Conservation (phyloP, 768 basidiomycete species). For the Naganishia friedmannii region DNA sequence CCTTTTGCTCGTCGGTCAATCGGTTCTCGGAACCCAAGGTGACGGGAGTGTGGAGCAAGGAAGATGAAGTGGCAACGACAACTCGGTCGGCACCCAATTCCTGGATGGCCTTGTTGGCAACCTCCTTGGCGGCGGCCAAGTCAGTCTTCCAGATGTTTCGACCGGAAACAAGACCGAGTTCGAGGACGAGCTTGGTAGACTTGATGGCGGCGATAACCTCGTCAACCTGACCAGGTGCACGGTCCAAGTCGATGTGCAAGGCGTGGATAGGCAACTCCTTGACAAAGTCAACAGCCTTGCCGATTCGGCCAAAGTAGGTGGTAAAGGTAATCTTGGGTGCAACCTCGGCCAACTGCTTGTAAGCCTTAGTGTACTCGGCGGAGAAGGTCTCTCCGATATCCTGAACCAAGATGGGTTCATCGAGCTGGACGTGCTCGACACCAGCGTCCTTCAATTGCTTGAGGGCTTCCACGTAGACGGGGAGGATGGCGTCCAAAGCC, state of each 20-base stretch:
- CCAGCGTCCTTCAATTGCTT: constrained; percentile 87
- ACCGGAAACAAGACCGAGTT: constrained; percentile 92
- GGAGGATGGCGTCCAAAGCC: constrained; percentile 81
- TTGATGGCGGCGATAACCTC: constrained; percentile 77
- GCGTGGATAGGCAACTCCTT: constrained; percentile 88
- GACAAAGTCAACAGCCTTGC: constrained; percentile 79
- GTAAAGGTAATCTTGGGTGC: constrained; percentile 89
- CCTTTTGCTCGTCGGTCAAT: constrained; percentile 80
- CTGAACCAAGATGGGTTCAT: constrained; percentile 93
- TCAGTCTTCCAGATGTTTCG: constrained; percentile 99
- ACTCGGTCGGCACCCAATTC: constrained; percentile 76
- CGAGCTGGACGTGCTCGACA: constrained; percentile 90
- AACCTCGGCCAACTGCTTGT: constrained; percentile 73
- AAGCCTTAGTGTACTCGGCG: constrained; percentile 74
- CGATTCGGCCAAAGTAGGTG: constrained; percentile 96
- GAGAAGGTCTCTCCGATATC: constrained; percentile 75
- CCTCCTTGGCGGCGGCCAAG: constrained; percentile 74
- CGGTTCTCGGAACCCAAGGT: constrained; percentile 89
- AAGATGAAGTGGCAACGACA: constrained; percentile 91
- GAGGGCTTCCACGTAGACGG: constrained; percentile 86
- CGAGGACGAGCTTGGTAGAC: constrained; percentile 73
- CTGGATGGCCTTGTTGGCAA: constrained; percentile 78
- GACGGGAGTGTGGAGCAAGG: constrained; percentile 96
- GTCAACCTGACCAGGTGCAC: constrained; percentile 85
- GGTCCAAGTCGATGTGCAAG: constrained; percentile 94